Base-by-base conservation (phyloP, 371 early-diverging fungal species). In the Mucor mucedo region DNA sequence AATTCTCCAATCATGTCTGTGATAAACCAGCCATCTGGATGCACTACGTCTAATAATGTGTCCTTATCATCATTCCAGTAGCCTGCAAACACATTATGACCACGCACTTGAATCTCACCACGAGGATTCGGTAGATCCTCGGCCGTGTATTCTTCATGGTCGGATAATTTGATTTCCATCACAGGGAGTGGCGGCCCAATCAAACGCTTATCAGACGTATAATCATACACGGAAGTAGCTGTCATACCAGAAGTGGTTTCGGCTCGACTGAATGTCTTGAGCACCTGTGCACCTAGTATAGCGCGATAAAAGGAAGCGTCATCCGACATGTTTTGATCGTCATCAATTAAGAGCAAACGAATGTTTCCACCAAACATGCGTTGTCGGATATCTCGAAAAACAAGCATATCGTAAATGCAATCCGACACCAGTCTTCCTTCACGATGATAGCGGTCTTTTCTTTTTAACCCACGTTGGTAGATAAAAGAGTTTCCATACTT, bases 161-260 rank as follows among this genome's bases (percentile, higher is more conserved):
- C 85, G 3, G 89, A 80, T 13, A 98, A 82, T 76, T 95, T 97
- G 58, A 95, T 73, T 73, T 92, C 92, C 65, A 73, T 75, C 62
- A 87, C 87, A 10, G 83, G 65, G 30, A 89, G 64, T 4, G 90
- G 83, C 2, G 87, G 76, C 0, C 94, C 94, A 21, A 87, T 79
- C 4, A 48, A 28, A 11, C 48, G n/a, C n/a, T 35, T 33, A 33
- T 71, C 61, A 7, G 45, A 27, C 33, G 60, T 55, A 47, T 83
- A 83, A 49, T 83, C 84, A 56, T 58, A 77, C 45, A 83, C 66
- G 28, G 62, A 57, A 41, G 81, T 73, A n/a, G 74, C 56, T 14
- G 78, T 73, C 14, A 76, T 71, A 4, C 74, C 60, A 7, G 78
- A 80, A 14, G 80, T 78, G 2, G 86, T 80, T 58, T 90, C 84